Evolutionary conservation across 2,329 filamentous ascomycete species (phyloP).

Genomic region (Apiospora aurea): DNA sequence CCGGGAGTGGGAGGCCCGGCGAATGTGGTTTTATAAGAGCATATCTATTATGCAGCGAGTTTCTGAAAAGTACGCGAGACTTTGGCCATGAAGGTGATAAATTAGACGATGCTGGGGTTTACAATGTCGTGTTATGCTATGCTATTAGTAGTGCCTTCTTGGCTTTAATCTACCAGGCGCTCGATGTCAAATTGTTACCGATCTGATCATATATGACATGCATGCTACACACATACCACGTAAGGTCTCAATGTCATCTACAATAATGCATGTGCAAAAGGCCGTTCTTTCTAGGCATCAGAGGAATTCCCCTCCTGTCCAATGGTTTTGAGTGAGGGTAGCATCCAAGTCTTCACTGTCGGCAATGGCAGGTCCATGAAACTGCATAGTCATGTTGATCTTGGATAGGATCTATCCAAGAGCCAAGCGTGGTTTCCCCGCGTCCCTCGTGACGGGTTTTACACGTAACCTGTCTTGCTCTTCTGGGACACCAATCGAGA

Average conservation of each 20-base stretch:
- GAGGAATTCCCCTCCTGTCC: background rate
- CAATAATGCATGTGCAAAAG: background rate
- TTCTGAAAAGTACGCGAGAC: too few relatives aligned
- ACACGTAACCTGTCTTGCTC: background rate
- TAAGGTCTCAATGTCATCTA: background rate
- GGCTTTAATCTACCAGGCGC: background rate
- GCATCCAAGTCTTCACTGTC: background rate
- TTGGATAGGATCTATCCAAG: background rate
- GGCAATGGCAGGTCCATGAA: too few relatives aligned
- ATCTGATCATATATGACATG: background rate
- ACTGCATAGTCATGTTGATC: background rate
- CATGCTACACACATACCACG: background rate
- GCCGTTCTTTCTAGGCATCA: background rate
- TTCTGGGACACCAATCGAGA: background rate
- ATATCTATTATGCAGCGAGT: too few relatives aligned
- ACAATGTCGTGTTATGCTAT: background rate
- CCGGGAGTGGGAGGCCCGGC: too few relatives aligned
- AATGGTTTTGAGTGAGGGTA: background rate
- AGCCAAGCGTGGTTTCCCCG: background rate
- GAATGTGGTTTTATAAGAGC: too few relatives aligned
- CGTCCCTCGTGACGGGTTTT: background rate
- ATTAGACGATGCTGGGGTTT: too few relatives aligned
- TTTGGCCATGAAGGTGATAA: too few relatives aligned
- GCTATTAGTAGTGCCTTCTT: background rate
- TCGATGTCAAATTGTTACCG: background rate